Conservation (phyloP, 108 stramenopile species). For the Bacterosira constricta region DNA sequence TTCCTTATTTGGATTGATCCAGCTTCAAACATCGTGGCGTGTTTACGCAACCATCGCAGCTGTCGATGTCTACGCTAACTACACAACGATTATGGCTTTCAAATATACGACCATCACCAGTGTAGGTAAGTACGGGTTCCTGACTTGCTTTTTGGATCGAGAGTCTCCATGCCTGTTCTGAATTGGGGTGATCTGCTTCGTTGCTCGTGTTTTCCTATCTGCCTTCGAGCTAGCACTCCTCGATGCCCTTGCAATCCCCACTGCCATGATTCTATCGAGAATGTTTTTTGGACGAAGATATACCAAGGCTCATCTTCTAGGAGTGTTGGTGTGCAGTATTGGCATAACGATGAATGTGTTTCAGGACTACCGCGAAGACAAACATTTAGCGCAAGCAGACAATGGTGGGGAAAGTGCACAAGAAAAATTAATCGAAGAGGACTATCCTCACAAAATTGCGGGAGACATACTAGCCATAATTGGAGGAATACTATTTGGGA, state of each 20-base stretch:
- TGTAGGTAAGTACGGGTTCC: too few relatives aligned
- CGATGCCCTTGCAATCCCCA: slow-evolving; percentile 93
- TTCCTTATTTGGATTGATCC: slow-evolving; percentile 33
- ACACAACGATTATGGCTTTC: slow-evolving; percentile 63
- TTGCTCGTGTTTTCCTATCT: too few relatives aligned
- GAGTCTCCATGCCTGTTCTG: too few relatives aligned
- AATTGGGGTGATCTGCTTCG: too few relatives aligned
- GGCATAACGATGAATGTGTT: slow-evolving; percentile 84
- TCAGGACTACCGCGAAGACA: slow-evolving; percentile 73
- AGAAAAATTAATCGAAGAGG: slow-evolving; percentile 38
- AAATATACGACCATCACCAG: slow-evolving; percentile 93
- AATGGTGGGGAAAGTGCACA: slow-evolving; percentile 27
- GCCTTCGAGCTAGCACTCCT: too few relatives aligned
- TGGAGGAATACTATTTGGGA: slow-evolving; percentile 90
- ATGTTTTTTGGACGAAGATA: slow-evolving; percentile 78
- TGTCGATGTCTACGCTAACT: slow-evolving; percentile 78
- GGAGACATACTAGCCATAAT: slow-evolving; percentile 89
- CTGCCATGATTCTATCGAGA: slow-evolving; percentile 87
- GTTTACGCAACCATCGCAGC: slow-evolving; percentile 47
- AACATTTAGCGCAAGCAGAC: slow-evolving; percentile 17
- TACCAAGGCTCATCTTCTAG: slow-evolving; percentile 68
- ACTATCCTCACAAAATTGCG: slow-evolving; percentile 68
- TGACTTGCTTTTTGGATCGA: too few relatives aligned
- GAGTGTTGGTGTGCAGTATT: slow-evolving; percentile 78
- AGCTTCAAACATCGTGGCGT: slow-evolving; percentile 23